Evolutionary conservation across 2,329 filamentous ascomycete species (phyloP).

Genomic region (Microsporum canis): DNA sequence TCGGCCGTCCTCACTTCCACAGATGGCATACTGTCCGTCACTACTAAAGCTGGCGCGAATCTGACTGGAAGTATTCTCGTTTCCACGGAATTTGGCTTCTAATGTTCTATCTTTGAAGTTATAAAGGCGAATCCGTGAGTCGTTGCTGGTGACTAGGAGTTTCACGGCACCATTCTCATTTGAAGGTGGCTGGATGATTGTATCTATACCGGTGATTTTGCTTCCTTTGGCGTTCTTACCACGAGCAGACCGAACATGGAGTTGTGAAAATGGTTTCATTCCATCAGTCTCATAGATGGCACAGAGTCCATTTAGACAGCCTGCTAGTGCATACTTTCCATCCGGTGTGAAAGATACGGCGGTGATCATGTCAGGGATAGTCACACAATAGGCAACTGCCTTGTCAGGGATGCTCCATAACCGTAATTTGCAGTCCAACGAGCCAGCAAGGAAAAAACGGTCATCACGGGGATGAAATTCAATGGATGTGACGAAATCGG

Average conservation of each 20-base stretch:
- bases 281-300: slow-evolving; percentile 90
- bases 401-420: slow-evolving; percentile 98
- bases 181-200: slow-evolving; percentile 49
- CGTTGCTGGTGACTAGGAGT: slow-evolving; percentile 84
- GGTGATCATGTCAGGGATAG: slow-evolving; percentile 77
- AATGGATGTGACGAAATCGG: slow-evolving; percentile 88
- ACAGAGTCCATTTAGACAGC: slow-evolving; percentile 72
- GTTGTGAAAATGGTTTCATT: slow-evolving; percentile 68
- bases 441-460: slow-evolving; percentile 90
- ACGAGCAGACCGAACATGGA: slow-evolving; percentile 84
- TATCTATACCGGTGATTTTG: slow-evolving; percentile 91
- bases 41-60: slow-evolving; percentile 84
- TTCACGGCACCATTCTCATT: slow-evolving; percentile 58
- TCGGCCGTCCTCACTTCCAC: slow-evolving; percentile 82
- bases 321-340: slow-evolving; percentile 79
- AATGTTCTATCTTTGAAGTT: slow-evolving; percentile 73
- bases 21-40: slow-evolving; percentile 74
- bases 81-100: slow-evolving; percentile 81
- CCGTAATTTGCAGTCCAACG: slow-evolving; percentile 73
- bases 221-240: slow-evolving; percentile 92
- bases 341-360: slow-evolving; percentile 90
- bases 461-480: slow-evolving; percentile 91
- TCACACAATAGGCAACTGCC: slow-evolving; percentile 69
- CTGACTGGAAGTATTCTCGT: slow-evolving; percentile 81
- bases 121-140: slow-evolving; percentile 83